Evolutionary conservation across 1,284 basidiomycete genomes (phyloP), one percentile per base, ranked within the genome.

Genomic region (Leccinum subspadiceum): DNA sequence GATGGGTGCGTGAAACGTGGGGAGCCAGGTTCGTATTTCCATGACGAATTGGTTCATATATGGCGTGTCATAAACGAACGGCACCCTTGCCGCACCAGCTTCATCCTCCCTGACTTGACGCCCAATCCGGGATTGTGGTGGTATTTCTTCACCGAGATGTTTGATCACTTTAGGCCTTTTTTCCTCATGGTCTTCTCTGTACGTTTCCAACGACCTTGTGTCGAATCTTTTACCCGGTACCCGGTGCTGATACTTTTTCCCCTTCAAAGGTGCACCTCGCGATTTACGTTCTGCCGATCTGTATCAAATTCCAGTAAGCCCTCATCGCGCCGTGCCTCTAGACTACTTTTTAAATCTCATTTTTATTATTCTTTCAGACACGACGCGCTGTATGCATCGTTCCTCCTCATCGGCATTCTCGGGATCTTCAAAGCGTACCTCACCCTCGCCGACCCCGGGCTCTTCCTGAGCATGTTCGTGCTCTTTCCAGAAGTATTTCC

Each of bases 131-230:
- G 96, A 3, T 78, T 98, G 41, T 95, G 93, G 89, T 99, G 97
- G 97, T 99, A 99, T 77, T 98, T 98, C 77, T 98, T 98, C 77
- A 98, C 95, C 12, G 96, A 99, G 74, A 98, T 98, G 90, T 99
- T 99, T 68, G 95, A 98, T 70, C 93, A 99, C 75, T 99, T 98
- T 79, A 82, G 96, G 33, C 84, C 89, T 2, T 98, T 98, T 77
- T 99, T 98, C 81, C 78, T 97, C 17, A 90, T 96, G 79, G 92
- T 93, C n/a, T 98, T 98, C 75, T 94, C 93, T 48, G 93, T 93
- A 68, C 50, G 87, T 75, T 31, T 29, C 33, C 13, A 12, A n/a
- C 5, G 9, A 5, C 17, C 10, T 4, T 7, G 1, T 3, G 7
- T n/a, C 5, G 7, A 2, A 41, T 33, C 17, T n/a, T 15, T 15